phyloP scores from a whole-genome alignment of 75 land plant species.

The Larix kaempferi region DNA sequence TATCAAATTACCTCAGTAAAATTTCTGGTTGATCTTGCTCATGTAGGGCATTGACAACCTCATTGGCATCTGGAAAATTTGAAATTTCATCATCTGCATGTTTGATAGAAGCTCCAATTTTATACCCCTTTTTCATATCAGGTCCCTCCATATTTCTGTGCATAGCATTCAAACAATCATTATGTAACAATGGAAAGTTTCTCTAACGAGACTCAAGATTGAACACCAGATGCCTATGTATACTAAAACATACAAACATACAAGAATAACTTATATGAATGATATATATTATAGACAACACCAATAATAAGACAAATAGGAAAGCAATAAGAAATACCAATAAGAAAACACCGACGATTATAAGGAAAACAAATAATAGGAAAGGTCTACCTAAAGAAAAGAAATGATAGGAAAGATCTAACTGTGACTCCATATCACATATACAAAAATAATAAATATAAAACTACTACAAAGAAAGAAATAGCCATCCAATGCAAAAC shows the following conservation, averaged over 20 bases:
- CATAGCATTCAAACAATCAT: not conserved
- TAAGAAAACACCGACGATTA: not conserved
- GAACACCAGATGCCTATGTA: not conserved
- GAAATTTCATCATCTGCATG: not conserved
- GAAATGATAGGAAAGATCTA: not conserved
- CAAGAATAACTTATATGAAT: not conserved
- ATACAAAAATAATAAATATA: too few species aligned
- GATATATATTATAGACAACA: not conserved
- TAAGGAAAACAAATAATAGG: too few species aligned
- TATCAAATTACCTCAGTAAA: not conserved
- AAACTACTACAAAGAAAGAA: too few species aligned
- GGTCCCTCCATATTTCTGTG: constrained; percentile 1
- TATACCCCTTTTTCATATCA: not conserved
- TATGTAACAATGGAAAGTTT: not conserved
- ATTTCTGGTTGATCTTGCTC: not conserved
- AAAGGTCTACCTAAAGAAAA: too few species aligned
- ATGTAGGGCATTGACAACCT: not conserved
- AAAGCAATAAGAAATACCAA: not conserved
- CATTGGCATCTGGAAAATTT: not conserved
- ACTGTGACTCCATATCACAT: too few species aligned
- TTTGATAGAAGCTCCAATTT: too few species aligned
- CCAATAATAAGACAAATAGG: not conserved
- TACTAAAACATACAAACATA: not conserved
- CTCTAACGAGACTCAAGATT: not conserved
- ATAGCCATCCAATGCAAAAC: too few species aligned